These are phyloP conservation scores for Coniosporium tulheliwenetii DNA, from an alignment of 2,329 filamentous ascomycete genomes.

Conservation along the genomic window DNA sequence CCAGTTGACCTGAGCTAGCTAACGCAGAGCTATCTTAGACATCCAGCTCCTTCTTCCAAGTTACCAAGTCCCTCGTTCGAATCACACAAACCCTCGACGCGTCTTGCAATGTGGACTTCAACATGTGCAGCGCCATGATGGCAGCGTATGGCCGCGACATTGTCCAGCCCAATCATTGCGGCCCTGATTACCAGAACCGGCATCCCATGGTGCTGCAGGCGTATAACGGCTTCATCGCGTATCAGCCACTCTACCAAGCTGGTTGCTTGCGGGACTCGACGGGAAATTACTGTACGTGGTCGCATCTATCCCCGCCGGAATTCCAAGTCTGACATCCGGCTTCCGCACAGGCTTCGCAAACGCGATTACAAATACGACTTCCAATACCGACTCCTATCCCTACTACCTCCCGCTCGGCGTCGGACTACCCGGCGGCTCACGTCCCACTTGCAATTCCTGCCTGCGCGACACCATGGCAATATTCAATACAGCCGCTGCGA, in stretches of 20 bases:
- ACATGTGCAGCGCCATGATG: conserved; percentile 52
- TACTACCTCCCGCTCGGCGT: conserved; percentile 78
- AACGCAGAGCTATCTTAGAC: conserved; percentile 35
- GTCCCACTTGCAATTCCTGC: conserved; percentile 63
- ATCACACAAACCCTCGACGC: conserved; percentile 67
- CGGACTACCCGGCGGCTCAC: conserved; percentile 46
- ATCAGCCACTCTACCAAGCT: conserved; percentile 62
- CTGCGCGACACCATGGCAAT: conserved; percentile 68
- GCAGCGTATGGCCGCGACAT: conserved; percentile 49
- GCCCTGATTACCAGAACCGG: conserved; percentile 47
- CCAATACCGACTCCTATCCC: conserved; percentile 57
- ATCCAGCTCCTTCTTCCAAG: conserved; percentile 71
- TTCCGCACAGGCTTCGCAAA: conserved; percentile 47
- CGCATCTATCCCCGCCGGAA: not conserved
- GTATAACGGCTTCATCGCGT: conserved; percentile 60
- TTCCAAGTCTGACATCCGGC: not conserved
- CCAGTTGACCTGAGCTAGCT: not conserved
- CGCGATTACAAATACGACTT: conserved; percentile 61
- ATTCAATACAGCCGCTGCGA: conserved; percentile 53
- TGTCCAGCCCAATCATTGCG: conserved; percentile 48
- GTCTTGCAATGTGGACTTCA: conserved; percentile 54
- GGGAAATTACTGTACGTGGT: conserved; percentile 48
- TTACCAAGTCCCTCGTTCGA: conserved; percentile 51
- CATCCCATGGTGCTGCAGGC: conserved; percentile 61
- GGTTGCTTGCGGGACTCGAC: conserved; percentile 58